Percentiles rank a stretch among this genome's conserved stretches.
These are phyloP conservation scores for Pichia sp. DNA, from an alignment of 1,139 yeast genomes.

Conservation along the genomic window DNA sequence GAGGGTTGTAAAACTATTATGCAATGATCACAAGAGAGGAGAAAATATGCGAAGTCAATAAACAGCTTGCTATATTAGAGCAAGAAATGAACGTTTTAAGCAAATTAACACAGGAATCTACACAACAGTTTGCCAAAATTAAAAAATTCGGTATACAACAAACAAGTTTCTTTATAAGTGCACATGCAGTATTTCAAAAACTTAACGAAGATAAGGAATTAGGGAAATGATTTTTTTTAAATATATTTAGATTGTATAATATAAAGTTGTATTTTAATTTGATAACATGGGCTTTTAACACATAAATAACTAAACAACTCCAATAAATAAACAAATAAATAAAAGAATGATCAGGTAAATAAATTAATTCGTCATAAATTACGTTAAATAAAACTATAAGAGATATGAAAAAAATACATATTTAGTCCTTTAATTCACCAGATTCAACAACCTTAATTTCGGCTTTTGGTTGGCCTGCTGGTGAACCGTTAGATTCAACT, in stretches of 20 bases:
- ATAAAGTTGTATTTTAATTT: too few relatives aligned
- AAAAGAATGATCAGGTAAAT: too few relatives aligned
- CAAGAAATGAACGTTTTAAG: slow-evolving; percentile 19
- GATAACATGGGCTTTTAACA: too few relatives aligned
- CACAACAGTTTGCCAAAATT: slow-evolving; percentile 23
- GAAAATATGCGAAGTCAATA: slow-evolving; percentile 4
- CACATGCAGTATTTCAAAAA: slow-evolving; percentile 27
- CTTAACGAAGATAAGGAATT: slow-evolving; percentile 23
- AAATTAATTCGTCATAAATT: too few relatives aligned
- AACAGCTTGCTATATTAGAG: slow-evolving; percentile 23
- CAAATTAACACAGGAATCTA: slow-evolving; percentile 18
- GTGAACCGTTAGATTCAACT: slow-evolving; percentile 29
- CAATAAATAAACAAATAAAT: too few relatives aligned
- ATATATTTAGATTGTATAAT: too few relatives aligned
- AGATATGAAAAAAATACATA: too few relatives aligned
- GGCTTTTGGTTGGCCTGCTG: slow-evolving; percentile 26
- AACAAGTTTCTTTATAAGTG: slow-evolving; percentile 25
- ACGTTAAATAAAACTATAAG: too few relatives aligned
- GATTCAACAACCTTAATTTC: slow-evolving; percentile 29
- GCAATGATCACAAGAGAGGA: too few relatives aligned
- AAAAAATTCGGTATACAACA: slow-evolving; percentile 25
- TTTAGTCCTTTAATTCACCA: slow-evolving; percentile 34
- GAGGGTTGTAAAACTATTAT: too few relatives aligned
- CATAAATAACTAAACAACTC: too few relatives aligned
- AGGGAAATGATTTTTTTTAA: not conserved